Base-by-base conservation (phyloP, 768 basidiomycete species). In the Astraeus odoratus region DNA sequence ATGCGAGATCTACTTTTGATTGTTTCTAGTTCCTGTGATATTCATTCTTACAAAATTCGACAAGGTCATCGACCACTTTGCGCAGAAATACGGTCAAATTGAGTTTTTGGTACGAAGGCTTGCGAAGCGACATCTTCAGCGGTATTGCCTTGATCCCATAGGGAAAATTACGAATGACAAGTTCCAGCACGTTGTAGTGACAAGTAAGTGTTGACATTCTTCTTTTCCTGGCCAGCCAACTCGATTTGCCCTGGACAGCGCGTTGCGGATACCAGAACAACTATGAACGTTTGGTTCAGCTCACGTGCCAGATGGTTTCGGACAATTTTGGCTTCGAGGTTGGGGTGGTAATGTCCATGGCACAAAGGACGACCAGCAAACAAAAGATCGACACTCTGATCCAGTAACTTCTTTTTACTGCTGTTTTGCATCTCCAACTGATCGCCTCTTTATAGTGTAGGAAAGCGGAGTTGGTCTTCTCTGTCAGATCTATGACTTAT, bases 41-140 rank as follows among this genome's bases (percentile, higher is more conserved):
- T 42, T 41, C 25, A 26, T 41, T 3, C 29, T 41, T 20, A 41
- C 27, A 18, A 26, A 41, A 29, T 41, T 27, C 19, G 51, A 49
- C 46, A 55, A 44, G 39, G 19, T 44, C 15, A 20, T 51, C 1
- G 30, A 39, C 53, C 1, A 27, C 25, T 15, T 41, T 5, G 26
- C 15, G 23, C n/a, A 23, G 5, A 20, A 39, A 2, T 12, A 13
- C 30, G 30, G n/a, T 12, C n/a, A n/a, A n/a, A n/a, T n/a, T n/a
- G n/a, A n/a, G n/a, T n/a, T n/a, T n/a, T n/a, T 4, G 23, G 15
- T 24, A 15, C 10, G 6, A 39, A 18, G 6, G 20, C 3, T 13
- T 18, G 39, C 39, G 24, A 9, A 4, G n/a, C 4, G 12, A 10
- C 20, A 41, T 30, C 18, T 41, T 8, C 16, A 41, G 26, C 9